phyloP scores from a whole-genome alignment of 495 filamentous ascomycete genomes.

The Xanthoparmelia taractica region DNA sequence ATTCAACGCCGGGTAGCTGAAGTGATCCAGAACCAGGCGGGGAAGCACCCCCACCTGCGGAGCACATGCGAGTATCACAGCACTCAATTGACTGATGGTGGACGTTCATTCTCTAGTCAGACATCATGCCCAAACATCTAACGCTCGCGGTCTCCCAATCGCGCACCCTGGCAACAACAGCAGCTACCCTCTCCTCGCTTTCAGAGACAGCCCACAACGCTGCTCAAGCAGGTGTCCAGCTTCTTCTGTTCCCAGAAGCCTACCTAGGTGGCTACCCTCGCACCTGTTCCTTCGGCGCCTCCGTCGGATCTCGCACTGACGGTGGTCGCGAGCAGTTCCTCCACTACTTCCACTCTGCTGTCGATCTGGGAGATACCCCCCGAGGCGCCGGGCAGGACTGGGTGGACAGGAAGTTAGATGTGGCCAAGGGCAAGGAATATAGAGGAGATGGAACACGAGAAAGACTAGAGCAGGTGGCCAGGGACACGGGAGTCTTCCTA shows the following conservation, averaged over 20 bases:
- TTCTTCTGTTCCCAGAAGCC: slow-evolving; percentile 88
- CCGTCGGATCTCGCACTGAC: slow-evolving; percentile 58
- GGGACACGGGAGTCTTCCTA: slow-evolving; percentile 71
- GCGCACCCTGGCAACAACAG: slow-evolving; percentile 56
- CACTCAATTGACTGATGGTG: background rate
- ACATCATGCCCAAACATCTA: slow-evolving; percentile 33
- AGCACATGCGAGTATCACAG: background rate
- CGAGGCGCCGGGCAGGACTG: slow-evolving; percentile 64
- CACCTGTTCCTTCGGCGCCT: slow-evolving; percentile 66
- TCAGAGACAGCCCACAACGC: slow-evolving; percentile 43
- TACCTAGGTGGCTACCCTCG: slow-evolving; percentile 91
- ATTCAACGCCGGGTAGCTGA: background rate
- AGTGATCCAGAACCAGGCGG: background rate
- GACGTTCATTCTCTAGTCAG: background rate
- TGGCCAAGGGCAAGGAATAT: slow-evolving; percentile 38
- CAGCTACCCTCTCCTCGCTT: slow-evolving; percentile 60
- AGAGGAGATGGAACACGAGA: slow-evolving; percentile 86
- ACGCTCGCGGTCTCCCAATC: slow-evolving; percentile 72
- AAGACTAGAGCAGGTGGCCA: slow-evolving; percentile 62
- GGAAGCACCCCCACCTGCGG: background rate
- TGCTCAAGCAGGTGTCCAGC: slow-evolving; percentile 49
- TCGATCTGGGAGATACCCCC: slow-evolving; percentile 84
- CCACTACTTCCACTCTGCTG: slow-evolving; percentile 65
- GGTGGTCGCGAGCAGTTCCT: slow-evolving; percentile 78
- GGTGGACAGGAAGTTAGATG: slow-evolving; percentile 54